Base-by-base conservation (phyloP, 176 grass and related monocot species). In the Secale cereale region DNA sequence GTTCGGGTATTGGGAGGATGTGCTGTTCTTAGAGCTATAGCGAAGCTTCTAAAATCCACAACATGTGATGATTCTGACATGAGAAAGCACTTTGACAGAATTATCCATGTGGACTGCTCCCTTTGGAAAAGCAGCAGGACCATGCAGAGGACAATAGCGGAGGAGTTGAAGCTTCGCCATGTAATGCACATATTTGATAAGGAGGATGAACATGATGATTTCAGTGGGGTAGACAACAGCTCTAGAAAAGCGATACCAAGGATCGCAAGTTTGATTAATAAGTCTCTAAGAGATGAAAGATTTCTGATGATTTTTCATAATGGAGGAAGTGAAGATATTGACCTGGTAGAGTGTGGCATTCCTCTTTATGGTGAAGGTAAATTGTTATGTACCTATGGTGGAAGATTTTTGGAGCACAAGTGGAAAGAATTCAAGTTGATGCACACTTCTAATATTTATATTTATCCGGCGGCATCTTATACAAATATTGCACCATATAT, bases 91-190 rank as follows among this genome's bases (percentile, higher is more conserved):
- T 69, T 69, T 69, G 32, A 20, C 4, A 69, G 19, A 37, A 69
- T 69, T 37, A 22, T 85, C 62, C 32, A 78, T 23, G 26, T 78
- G 6, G 74, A 84, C 60, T 84, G 82, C 71, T 76, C 81, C 69
- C 41, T 52, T 30, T 84, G 71, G 81, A 70, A 83, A 15, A 76
- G 40, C 20, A 76, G 59, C 13, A 84, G 70, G 25, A 60, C 12
- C 13, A 17, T 41, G 82, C 71, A 76, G 40, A 84, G 39, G 59
- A n/a, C 41, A n/a, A n/a, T 84, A 0, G 39, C 9, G 0, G 20
- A 19, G 29, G 19, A 84, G 70, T 41, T 84, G 0, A 2, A 50
- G 5, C 82, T 84, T 52, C 39, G 37, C 0, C 60, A 3, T 0
- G 28, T 65, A 72, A 84, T 65, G 19, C 36, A 5, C 14, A 50